phyloP scores from a whole-genome alignment of 345 rosid genomes.

The Rhodamnia rubescens region DNA sequence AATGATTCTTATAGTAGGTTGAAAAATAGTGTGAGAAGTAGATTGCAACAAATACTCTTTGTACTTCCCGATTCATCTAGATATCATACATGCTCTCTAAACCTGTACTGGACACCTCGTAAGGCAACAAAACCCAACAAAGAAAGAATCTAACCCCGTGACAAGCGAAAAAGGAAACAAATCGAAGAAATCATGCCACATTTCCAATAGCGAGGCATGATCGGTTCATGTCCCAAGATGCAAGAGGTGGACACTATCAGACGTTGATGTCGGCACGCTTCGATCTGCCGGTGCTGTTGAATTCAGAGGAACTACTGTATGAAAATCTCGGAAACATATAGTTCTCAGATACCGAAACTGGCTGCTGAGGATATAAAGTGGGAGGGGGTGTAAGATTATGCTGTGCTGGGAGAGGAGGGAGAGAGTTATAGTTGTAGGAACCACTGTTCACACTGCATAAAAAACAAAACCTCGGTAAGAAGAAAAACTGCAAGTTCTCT shows the following conservation, averaged over 20 bases:
- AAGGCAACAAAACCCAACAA: background rate
- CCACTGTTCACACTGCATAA: conserved; percentile 49
- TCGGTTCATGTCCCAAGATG: background rate
- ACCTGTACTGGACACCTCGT: background rate
- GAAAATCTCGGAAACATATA: conserved; percentile 72
- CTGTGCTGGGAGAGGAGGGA: conserved; percentile 91
- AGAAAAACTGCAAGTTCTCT: background rate
- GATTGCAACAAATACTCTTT: background rate
- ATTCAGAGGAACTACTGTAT: conserved; percentile 35
- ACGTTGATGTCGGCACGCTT: conserved; percentile 86
- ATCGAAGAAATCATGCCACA: too few species aligned
- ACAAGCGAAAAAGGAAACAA: background rate
- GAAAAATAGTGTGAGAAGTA: background rate
- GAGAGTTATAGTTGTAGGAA: conserved; percentile 55
- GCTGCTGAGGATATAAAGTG: conserved; percentile 89
- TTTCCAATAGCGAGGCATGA: background rate
- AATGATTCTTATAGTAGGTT: background rate
- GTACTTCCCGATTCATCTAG: background rate
- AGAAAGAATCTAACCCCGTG: background rate
- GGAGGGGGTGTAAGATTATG: conserved; percentile 96
- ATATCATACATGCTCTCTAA: background rate
- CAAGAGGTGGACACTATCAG: conserved; percentile 8
- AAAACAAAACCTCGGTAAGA: background rate
- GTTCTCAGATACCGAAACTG: conserved; percentile 57
- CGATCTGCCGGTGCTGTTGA: conserved; percentile 45